A percentile compares a stretch with the other conserved stretches of the same genome.
These are phyloP conservation scores for Abortiporus biennis DNA, from an alignment of 1,284 basidiomycete species.

Conservation along the genomic window DNA sequence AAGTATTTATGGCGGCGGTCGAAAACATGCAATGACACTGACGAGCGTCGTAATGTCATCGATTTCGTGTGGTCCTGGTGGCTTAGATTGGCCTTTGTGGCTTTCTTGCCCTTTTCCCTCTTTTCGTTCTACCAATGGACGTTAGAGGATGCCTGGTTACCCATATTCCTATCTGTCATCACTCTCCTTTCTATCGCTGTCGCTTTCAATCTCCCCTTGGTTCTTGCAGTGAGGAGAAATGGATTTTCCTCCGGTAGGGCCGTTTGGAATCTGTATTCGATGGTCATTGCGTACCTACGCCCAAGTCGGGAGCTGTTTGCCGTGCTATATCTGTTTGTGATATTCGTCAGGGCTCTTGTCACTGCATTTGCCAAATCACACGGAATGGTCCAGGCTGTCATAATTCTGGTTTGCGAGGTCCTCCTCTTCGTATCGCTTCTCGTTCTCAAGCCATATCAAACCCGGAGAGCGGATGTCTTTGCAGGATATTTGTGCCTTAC, in stretches of 20 bases:
- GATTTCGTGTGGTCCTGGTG: slow-evolving; percentile 52
- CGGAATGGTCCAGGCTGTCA: slow-evolving; percentile 68
- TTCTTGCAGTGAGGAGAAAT: slow-evolving; percentile 37
- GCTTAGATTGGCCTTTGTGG: slow-evolving; percentile 53
- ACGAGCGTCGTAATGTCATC: slow-evolving; percentile 33
- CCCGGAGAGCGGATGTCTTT: slow-evolving; percentile 55
- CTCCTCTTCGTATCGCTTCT: slow-evolving; percentile 50
- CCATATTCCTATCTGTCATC: slow-evolving; percentile 61
- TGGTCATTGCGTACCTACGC: slow-evolving; percentile 7
- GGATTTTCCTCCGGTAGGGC: slow-evolving; percentile 30
- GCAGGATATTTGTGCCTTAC: slow-evolving; percentile 57
- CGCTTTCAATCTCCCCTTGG: slow-evolving; percentile 37
- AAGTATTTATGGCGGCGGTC: slow-evolving; percentile 19
- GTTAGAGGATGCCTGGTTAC: slow-evolving; percentile 79
- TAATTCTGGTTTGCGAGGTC: slow-evolving; percentile 66
- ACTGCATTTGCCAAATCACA: slow-evolving; percentile 64
- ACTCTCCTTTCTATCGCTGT: slow-evolving; percentile 53
- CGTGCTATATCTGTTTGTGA: slow-evolving; percentile 46
- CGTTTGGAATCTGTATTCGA: too few relatives aligned
- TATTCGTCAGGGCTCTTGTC: slow-evolving; percentile 63
- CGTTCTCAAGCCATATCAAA: slow-evolving; percentile 49
- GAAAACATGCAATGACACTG: slow-evolving; percentile 18
- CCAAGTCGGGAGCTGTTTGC: slow-evolving; percentile 20
- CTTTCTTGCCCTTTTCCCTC: slow-evolving; percentile 63
- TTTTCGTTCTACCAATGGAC: slow-evolving; percentile 89